Conservation (phyloP, 2,329 filamentous ascomycete genomes). For the Pyrenophora graminea region DNA sequence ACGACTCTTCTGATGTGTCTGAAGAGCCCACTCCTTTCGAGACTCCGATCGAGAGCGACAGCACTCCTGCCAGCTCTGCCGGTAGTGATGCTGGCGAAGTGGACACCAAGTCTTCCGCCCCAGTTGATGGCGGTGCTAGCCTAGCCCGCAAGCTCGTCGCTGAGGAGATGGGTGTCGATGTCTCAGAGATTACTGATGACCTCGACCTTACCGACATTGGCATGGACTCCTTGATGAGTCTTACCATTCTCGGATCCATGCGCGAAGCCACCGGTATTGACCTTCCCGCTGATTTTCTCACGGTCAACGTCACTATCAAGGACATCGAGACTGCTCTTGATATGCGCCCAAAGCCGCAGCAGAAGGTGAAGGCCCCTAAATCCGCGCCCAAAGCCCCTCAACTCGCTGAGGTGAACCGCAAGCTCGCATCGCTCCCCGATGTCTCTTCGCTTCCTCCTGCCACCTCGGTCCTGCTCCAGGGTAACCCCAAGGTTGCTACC, state of each 20-base stretch:
- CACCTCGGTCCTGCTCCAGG: conserved; percentile 61
- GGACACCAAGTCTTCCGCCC: conserved; percentile 38
- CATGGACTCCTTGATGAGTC: conserved; percentile 59
- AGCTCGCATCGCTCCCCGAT: conserved; percentile 48
- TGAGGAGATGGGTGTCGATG: conserved; percentile 68
- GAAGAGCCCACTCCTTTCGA: conserved; percentile 51
- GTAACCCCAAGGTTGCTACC: conserved; percentile 60
- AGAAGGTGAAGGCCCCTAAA: conserved; percentile 32
- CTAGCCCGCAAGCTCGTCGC: conserved; percentile 56
- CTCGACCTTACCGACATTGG: conserved; percentile 65
- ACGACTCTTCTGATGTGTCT: conserved; percentile 49
- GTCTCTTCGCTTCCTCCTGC: conserved; percentile 53
- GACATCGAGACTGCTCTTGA: conserved; percentile 69
- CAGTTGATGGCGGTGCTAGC: conserved; percentile 48
- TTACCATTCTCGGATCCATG: conserved; percentile 56
- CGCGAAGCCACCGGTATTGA: conserved; percentile 57
- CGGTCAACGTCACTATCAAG: conserved; percentile 64
- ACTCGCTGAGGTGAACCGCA: conserved; percentile 56
- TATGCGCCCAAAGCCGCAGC: conserved; percentile 53
- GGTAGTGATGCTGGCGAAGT: conserved; percentile 52
- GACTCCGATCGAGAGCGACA: conserved; percentile 37
- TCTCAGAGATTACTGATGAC: conserved; percentile 57
- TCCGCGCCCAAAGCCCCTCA: conserved; percentile 38
- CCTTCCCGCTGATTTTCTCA: conserved; percentile 60
- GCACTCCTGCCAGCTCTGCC: conserved; percentile 56